Base-by-base conservation (phyloP, 225 moss, liverwort and hornwort species). In the Sphagnum contortum region DNA sequence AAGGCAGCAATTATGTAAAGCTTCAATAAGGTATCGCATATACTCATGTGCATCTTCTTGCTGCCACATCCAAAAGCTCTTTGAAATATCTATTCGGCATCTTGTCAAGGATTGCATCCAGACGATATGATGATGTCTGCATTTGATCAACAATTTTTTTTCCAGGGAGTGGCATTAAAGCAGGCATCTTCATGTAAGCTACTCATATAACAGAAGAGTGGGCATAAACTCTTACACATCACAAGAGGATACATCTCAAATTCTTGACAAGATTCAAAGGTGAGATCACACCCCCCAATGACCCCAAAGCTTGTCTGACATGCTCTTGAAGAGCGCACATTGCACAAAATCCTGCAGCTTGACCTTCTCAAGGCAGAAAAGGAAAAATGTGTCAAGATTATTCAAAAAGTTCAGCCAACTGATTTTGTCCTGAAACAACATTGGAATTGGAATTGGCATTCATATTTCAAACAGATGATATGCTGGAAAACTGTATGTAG, bases 21-120 rank as follows among this genome's bases (percentile, higher is more conserved):
- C 95, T 63, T 92, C 95, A 45, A 96, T 75, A 4, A 96, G 75
- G 49, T 88, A 90, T 52, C 95, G 90, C 92, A 96, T 85, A 59
- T 96, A 96, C 73, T 96, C 95, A 63, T 96, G 95, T 8, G 95
- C 92, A 70, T 96, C 95, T 73, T 96, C 95, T 78, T 96, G 95
- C 67, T 90, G 88, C 74, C 92, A 90, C 87, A 88, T 85, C 55
- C 88, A 76, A 44, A 96, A 96, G 50, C 88, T 87, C 72, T 92
- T 86, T 67, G 90, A 96, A 9, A 89, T 85, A 44, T 71, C 89
- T 92, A 67, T 11, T 2, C 14, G 91, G 29, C 12, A 71, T 55
- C 74, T 48, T 49, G 80, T 91, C 68, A 88, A 79, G 76, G 78
- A 74, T 55, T 9, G 91, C 86, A 50, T 92, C 82, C 10, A 82